Conservation (phyloP, 345 rosid genomes). For the Eutrema heterophyllum region DNA sequence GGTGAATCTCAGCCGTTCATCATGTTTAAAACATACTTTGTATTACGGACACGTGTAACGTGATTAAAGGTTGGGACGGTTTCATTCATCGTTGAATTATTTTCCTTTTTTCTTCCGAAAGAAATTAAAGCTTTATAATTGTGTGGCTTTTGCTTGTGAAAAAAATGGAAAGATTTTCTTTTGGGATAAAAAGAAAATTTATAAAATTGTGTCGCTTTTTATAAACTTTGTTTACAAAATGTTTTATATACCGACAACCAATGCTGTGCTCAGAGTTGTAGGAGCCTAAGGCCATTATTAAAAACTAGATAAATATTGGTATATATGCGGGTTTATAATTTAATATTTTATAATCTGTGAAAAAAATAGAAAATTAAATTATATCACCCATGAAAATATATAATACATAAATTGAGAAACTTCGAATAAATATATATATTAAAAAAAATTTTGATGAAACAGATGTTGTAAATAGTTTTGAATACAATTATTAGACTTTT, state of each 20-base stretch:
- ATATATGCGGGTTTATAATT: no score
- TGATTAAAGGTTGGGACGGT: constrained; percentile 13
- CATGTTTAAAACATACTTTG: neutral
- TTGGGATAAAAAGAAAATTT: neutral
- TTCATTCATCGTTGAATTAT: constrained; percentile 21
- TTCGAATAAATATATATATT: no score
- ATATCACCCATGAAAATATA: no score
- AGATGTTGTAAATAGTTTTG: no score
- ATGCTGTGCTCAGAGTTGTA: no score
- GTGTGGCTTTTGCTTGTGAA: constrained; percentile 24
- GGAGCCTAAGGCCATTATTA: no score
- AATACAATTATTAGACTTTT: no score
- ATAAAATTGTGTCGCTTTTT: neutral
- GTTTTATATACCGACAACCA: neutral
- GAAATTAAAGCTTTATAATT: constrained; percentile 2
- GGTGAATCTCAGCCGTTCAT: constrained; percentile 29
- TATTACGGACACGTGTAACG: constrained; percentile 19
- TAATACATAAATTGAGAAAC: no score
- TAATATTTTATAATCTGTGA: no score
- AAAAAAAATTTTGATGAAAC: no score
- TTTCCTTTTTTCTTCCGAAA: neutral
- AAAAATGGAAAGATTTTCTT: neutral
- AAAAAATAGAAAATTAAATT: no score
- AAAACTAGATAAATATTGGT: no score
- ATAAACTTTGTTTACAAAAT: neutral